A percentile compares a stretch with the other conserved stretches of the same genome.
Evolutionary conservation across 2,329 filamentous ascomycete genomes (phyloP).

Genomic region (Teratosphaeria gauchensis): DNA sequence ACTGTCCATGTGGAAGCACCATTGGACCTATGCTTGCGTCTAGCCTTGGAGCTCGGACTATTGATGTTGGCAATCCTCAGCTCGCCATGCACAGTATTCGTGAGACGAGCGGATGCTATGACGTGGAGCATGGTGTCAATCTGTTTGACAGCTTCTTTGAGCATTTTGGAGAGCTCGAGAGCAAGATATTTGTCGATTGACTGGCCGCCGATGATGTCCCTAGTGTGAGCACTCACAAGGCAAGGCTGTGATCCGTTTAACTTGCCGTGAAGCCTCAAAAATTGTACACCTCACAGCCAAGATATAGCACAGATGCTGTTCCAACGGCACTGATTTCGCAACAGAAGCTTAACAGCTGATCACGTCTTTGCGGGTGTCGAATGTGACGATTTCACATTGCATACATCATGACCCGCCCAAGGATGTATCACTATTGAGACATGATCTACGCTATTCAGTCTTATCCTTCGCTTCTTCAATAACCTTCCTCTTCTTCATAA

Average conservation of each 20-base stretch:
- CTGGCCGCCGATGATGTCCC: conserved; percentile 62
- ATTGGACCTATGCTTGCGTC: conserved; percentile 96
- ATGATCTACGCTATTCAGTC: neutral
- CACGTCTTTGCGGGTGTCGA: too few species aligned
- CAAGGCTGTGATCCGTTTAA: neutral
- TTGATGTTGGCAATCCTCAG: conserved; percentile 91
- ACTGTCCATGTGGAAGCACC: conserved; percentile 87
- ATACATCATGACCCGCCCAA: too few species aligned
- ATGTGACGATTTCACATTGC: too few species aligned
- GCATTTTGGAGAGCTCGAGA: conserved; percentile 72
- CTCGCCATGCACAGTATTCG: conserved; percentile 95
- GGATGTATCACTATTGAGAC: too few species aligned
- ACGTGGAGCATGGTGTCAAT: conserved; percentile 76
- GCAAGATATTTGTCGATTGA: conserved; percentile 73
- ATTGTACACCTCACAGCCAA: too few species aligned
- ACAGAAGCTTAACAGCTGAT: too few species aligned
- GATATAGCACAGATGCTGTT: too few species aligned
- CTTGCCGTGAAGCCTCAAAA: too few species aligned
- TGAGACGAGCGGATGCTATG: conserved; percentile 79
- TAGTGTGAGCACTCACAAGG: neutral
- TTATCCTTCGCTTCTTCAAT: neutral
- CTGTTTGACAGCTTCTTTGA: conserved; percentile 83
- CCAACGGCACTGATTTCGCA: too few species aligned
- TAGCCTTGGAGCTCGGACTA: conserved; percentile 72
- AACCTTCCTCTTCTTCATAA: neutral